phyloP scores from a whole-genome alignment of 2,329 filamentous ascomycete genomes.

The Fusarium tricinctum region DNA sequence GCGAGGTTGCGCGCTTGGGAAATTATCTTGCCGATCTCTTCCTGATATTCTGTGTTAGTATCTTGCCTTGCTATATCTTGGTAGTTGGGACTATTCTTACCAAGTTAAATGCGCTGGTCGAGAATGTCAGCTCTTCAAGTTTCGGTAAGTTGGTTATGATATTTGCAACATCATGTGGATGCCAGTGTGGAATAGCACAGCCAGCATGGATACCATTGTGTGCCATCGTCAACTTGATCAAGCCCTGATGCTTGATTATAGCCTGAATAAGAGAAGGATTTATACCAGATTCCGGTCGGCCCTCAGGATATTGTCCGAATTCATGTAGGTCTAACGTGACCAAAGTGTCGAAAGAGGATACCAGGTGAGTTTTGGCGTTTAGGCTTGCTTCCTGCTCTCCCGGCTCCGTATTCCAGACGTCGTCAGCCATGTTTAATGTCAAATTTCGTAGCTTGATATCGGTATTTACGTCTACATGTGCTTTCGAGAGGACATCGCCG shows the following conservation, averaged over 20 bases:
- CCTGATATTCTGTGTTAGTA: slow-evolving; percentile 5
- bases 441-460: slow-evolving; percentile 18
- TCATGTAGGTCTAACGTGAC: slow-evolving; percentile 15
- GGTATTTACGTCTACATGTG: neutral
- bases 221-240: slow-evolving; percentile 24
- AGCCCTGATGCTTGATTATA: slow-evolving; percentile 35
- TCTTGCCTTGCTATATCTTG: too few species aligned
- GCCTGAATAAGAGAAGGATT: slow-evolving; percentile 17
- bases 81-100: neutral
- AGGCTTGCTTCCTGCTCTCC: neutral
- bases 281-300: slow-evolving; percentile 13
- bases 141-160: slow-evolving; percentile 31
- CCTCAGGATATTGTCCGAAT: slow-evolving; percentile 1
- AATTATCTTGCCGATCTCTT: slow-evolving; percentile 23
- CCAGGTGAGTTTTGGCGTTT: slow-evolving; percentile 10
- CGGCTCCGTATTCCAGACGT: neutral
- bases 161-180: slow-evolving; percentile 13
- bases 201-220: neutral
- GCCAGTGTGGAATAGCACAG: slow-evolving; percentile 22
- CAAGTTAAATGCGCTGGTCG: slow-evolving; percentile 7
- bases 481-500: neutral
- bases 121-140: slow-evolving; percentile 27
- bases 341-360: slow-evolving; percentile 39
- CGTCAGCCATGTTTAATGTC: neutral
- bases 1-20: slow-evolving; percentile 13